Evolutionary conservation across 306 rosid genomes (phyloP).

Genomic region (Citrullus amarus): DNA sequence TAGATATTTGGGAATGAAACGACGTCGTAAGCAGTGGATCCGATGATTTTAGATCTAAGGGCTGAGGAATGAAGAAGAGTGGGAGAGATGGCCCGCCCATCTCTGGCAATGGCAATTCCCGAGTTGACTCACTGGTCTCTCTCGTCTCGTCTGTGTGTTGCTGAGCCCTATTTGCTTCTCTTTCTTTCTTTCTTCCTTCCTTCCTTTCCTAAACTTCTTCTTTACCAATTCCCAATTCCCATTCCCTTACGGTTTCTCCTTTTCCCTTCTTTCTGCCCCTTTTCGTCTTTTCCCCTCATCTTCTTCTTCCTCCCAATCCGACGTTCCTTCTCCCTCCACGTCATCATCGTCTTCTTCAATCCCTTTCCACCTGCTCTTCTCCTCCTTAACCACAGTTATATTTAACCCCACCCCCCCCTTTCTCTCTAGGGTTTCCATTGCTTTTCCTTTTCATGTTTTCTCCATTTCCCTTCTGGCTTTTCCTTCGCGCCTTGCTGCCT

Average conservation of each 20-base stretch:
- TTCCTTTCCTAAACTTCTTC: background rate
- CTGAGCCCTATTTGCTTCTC: background rate
- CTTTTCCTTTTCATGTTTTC: background rate
- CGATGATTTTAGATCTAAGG: background rate
- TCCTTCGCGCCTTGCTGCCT: background rate
- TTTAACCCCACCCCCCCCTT: constrained; percentile 12
- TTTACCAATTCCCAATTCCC: background rate
- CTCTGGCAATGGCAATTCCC: background rate
- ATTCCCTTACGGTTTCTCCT: background rate
- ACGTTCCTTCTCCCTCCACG: constrained; percentile 11
- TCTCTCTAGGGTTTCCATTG: constrained; percentile 44
- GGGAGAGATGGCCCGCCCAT: background rate
- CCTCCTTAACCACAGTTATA: constrained; percentile 11
- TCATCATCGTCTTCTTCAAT: constrained; percentile 15
- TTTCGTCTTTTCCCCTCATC: constrained; percentile 12
- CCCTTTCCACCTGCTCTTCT: constrained; percentile 9
- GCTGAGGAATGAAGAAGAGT: background rate
- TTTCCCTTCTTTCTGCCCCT: constrained; percentile 6
- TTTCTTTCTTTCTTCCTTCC: background rate
- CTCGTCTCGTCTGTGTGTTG: background rate
- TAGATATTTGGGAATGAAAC: background rate
- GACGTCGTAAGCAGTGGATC: background rate
- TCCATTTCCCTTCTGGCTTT: constrained; percentile 2
- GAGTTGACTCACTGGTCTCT: constrained; percentile 12
- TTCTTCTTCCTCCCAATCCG: constrained; percentile 12